These are phyloP conservation scores for Steccherinum ochraceum DNA, from an alignment of 768 basidiomycete genomes.

Conservation along the genomic window DNA sequence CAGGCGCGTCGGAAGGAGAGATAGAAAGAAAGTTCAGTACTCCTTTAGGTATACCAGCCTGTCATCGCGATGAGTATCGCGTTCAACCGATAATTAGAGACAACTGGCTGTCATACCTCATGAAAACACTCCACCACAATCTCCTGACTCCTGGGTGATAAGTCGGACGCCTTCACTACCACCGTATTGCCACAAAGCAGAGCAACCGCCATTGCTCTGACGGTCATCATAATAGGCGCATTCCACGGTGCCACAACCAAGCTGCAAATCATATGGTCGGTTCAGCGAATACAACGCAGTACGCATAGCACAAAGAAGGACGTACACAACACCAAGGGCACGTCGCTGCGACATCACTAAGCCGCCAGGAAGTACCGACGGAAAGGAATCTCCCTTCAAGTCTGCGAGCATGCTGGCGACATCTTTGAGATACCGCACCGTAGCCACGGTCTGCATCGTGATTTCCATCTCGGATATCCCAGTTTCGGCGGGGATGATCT, in stretches of 20 bases:
- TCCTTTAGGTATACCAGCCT: constrained; percentile 50
- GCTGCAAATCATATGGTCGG: constrained; percentile 19
- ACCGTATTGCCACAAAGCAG: constrained; percentile 46
- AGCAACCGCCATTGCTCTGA: constrained; percentile 35
- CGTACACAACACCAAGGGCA: constrained; percentile 44
- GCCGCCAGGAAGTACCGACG: constrained; percentile 30
- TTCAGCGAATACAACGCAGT: not conserved
- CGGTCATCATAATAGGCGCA: constrained; percentile 34
- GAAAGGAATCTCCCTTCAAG: constrained; percentile 38
- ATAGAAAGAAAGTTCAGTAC: constrained; percentile 47
- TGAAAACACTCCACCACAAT: constrained; percentile 40
- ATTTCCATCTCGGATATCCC: constrained; percentile 23
- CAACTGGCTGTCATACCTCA: constrained; percentile 23
- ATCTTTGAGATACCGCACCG: constrained; percentile 23
- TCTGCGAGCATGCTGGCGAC: constrained; percentile 29
- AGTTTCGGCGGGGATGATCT: constrained; percentile 32
- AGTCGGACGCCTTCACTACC: constrained; percentile 42
- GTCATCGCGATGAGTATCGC: not conserved
- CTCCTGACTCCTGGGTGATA: constrained; percentile 36
- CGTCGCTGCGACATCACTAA: constrained; percentile 35
- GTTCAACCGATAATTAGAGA: not conserved
- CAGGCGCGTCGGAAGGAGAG: constrained; percentile 35
- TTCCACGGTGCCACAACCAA: constrained; percentile 50
- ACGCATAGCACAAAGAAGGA: constrained; percentile 4
- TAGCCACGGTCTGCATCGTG: no score